phyloP scores from a whole-genome alignment of 257 asterid species.

The Handroanthus guayacan region DNA sequence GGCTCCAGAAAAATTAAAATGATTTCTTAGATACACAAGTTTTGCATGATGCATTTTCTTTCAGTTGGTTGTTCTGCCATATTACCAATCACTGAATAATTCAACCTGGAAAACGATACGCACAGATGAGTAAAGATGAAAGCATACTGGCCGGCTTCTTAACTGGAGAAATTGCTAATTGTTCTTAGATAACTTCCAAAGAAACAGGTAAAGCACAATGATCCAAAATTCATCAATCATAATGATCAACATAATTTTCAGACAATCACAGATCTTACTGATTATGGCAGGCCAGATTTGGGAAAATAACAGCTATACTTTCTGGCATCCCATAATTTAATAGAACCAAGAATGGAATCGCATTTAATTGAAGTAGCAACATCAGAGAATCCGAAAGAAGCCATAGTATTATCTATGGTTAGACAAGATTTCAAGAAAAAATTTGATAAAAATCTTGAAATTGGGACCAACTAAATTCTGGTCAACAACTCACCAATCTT shows the following conservation, averaged over 20 bases:
- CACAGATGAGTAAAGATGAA: not conserved
- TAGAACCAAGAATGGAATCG: not conserved
- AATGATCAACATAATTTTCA: not conserved
- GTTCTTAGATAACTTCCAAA: not conserved
- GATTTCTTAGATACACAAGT: not conserved
- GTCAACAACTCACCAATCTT: constrained; percentile 18
- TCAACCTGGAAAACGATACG: too few species aligned
- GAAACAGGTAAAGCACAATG: not conserved
- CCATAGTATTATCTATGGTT: not conserved
- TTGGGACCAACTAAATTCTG: constrained; percentile 1
- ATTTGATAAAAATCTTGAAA: constrained; percentile 10
- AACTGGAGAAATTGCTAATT: constrained; percentile 1
- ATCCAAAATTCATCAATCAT: not conserved
- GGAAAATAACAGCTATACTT: not conserved
- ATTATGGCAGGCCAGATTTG: constrained; percentile 15
- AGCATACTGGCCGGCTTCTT: not conserved
- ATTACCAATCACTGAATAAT: not conserved
- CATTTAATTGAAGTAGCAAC: constrained; percentile 8
- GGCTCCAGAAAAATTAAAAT: not conserved
- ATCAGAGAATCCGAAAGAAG: not conserved
- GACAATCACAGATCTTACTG: constrained; percentile 30
- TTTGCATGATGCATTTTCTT: not conserved
- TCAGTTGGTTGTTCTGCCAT: not conserved
- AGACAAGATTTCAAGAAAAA: not conserved
- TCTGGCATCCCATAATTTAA: not conserved